Base-by-base conservation (phyloP, 345 rosid species). In the Erucastrum elatum region DNA sequence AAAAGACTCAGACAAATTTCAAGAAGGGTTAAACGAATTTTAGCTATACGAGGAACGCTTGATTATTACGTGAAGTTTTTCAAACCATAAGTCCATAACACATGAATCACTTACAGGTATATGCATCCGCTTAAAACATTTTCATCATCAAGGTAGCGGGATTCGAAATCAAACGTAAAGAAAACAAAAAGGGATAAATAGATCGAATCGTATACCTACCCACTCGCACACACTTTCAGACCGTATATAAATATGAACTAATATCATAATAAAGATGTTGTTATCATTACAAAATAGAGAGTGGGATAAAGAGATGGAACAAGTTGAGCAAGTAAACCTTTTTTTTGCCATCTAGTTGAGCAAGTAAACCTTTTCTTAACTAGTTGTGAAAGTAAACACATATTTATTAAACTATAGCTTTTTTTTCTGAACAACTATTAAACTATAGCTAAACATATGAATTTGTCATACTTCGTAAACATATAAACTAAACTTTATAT, bases 121-220 rank as follows among this genome's bases (percentile, higher is more conserved):
- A 49, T 11, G 12, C 12, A 46, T 16, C 61, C 44, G 17, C 8
- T 29, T 29, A 49, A 39, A 56, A 46, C 46, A 75, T 39, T 58
- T 30, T 30, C 34, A 44, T 30, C 25, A n/a, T 11, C 31, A 62
- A 58, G 70, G 65, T 61, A 73, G 65, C 51, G 82, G 27, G 78
- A 74, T 73, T 73, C 74, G 46, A 68, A 61, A 34, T 6, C 3
- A 29, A 74, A 73, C 13, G 6, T 8, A 66, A 25, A 65, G 30
- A 58, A 64, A 60, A 67, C 26, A 41, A 44, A 53, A 80, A 49
- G 10, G 37, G 10, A 41, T 31, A 72, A 21, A 21, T 21, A 21
- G 21, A 21, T 21, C 21, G 77, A 72, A 79, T 79, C 82, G 30
- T 62, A 75, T 80, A 56, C 83, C 83, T 80, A 70, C 77, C 80